Evolutionary conservation across 352 stramenopile species (phyloP).

Genomic region (Phytophthora cactorum): DNA sequence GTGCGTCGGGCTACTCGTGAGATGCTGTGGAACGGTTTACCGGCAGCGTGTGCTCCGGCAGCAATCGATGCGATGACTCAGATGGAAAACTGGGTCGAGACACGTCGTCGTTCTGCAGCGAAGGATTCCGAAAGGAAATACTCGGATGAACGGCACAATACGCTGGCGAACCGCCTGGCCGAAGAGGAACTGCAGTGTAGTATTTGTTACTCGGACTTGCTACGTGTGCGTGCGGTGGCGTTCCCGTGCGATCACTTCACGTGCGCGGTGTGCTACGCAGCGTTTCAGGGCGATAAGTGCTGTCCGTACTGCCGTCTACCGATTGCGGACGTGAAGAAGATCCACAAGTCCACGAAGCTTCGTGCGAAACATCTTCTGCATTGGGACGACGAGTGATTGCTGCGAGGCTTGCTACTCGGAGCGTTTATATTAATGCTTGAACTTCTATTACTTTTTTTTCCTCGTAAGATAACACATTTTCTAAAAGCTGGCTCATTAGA

Average conservation of each 20-base stretch:
- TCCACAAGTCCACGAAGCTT: constrained; percentile 61
- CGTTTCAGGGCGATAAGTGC: constrained; percentile 65
- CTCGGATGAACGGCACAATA: constrained; percentile 53
- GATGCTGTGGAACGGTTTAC: constrained; percentile 51
- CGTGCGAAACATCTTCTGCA: constrained; percentile 40
- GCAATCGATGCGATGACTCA: constrained; percentile 46
- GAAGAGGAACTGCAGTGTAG: constrained; percentile 78
- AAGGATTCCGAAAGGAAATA: constrained; percentile 51
- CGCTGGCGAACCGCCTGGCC: constrained; percentile 53
- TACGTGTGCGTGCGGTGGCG: constrained; percentile 57
- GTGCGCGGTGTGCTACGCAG: constrained; percentile 62
- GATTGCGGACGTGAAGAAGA: constrained; percentile 42
- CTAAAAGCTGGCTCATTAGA: too few relatives aligned
- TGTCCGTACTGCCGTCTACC: constrained; percentile 69
- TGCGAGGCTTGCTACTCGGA: not conserved
- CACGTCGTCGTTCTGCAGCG: constrained; percentile 35
- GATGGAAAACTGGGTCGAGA: constrained; percentile 60
- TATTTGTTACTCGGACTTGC: constrained; percentile 73
- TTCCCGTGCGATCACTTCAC: constrained; percentile 76
- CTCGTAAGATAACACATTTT: not conserved
- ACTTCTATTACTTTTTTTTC: not conserved
- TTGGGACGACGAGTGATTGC: constrained; percentile 31
- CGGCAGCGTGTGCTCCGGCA: constrained; percentile 30
- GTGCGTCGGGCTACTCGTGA: constrained; percentile 39
- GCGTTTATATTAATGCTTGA: not conserved